Evolutionary conservation across 257 asterid genomes (phyloP).

Genomic region (Solanum bulbocastanum): DNA sequence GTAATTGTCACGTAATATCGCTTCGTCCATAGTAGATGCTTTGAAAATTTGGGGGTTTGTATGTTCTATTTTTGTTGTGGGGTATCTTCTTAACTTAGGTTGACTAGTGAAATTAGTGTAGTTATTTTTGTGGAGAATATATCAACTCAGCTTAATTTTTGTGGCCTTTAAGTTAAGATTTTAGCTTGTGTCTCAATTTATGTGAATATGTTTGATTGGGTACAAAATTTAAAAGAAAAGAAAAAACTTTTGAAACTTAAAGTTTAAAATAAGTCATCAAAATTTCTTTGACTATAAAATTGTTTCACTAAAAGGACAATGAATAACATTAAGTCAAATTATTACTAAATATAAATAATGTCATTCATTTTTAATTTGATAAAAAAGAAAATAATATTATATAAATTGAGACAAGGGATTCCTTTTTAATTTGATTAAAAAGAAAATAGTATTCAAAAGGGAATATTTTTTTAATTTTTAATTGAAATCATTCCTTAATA

Average conservation of each 20-base stretch:
- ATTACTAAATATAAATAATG: background rate
- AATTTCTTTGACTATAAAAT: background rate
- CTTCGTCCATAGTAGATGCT: background rate
- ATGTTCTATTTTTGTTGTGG: background rate
- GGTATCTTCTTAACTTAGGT: background rate
- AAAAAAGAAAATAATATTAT: background rate
- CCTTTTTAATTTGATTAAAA: too few relatives aligned
- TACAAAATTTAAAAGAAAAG: background rate
- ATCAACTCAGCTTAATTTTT: background rate
- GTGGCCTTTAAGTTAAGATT: background rate
- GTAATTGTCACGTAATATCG: background rate
- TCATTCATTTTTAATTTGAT: background rate
- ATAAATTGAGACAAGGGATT: too few relatives aligned
- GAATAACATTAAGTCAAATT: background rate
- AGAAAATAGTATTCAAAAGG: too few relatives aligned
- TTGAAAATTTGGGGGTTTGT: background rate
- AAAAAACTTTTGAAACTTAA: background rate
- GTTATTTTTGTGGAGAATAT: background rate
- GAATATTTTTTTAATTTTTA: too few relatives aligned
- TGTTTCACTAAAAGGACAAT: background rate
- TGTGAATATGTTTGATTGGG: background rate
- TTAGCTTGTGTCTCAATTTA: background rate
- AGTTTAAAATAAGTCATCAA: background rate
- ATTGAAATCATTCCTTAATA: too few relatives aligned
- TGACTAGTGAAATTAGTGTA: background rate